Evolutionary conservation across 2,329 filamentous ascomycete species (phyloP), one percentile per base, ranked within the genome.

Genomic region (Aureobasidium sp.): DNA sequence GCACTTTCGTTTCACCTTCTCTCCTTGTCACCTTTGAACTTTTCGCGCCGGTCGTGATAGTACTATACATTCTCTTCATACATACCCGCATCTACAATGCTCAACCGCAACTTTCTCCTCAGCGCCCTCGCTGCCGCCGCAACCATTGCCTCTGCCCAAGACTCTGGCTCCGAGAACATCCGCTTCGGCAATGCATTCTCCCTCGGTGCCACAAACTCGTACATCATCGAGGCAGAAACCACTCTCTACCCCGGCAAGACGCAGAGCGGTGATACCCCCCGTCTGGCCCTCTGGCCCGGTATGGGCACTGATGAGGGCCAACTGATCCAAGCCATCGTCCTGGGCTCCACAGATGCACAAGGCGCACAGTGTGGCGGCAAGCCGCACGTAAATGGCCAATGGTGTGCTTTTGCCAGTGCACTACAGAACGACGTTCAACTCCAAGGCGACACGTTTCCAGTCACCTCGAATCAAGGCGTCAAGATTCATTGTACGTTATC

Each of bases 271-370:
- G 72, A 71, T 42, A 69, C 68, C 5, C 75, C 76, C 34, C 71
- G 74, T 60, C 65, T 74, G 22, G 77, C 76, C 7, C 71, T 80
- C 20, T 80, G 78, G 79, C 75, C 79, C 17, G 78, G 79, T 14
- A 79, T 80, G 77, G 78, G 77, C 4, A 80, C 77, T 5, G 76
- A 74, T 4, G 74, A 74, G n/a, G 77, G 75, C 27, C 75, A 80
- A 62, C 65, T 80, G 67, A 76, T 80, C 62, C 78, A 80, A 70
- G 78, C 77, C 4, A 78, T 80, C 25, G 62, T 58, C 25, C 51
- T 63, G 27, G 57, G 22, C 25, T 60, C 56, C 5, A 39, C 47
- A 39, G 44, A 59, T 36, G 53, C 62, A 11, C 53, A 57, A 20
- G 62, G 55, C 20, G 34, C 27, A 14, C 22, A 48, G 22, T 57